Evolutionary conservation across 2,329 filamentous ascomycete species (phyloP).

Genomic region (Meredithiella fracta): DNA sequence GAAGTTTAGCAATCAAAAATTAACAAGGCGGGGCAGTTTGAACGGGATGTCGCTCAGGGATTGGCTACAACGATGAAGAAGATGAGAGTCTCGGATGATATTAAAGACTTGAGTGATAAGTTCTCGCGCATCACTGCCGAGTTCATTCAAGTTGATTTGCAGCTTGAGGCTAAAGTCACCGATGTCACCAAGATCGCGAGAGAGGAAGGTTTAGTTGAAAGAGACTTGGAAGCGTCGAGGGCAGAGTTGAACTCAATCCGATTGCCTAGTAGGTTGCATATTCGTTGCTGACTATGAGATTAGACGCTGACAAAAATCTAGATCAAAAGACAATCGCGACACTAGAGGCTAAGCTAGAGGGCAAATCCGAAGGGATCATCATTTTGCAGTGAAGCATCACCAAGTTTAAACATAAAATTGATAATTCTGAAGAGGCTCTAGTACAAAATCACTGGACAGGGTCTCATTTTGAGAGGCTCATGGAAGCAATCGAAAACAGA

Average conservation of each 20-base stretch:
- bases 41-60: not conserved
- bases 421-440: not conserved
- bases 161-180: not conserved
- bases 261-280: conserved; percentile 3
- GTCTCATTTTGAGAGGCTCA: not conserved
- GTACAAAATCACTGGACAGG: conserved; percentile 1
- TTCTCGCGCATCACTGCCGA: not conserved
- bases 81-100: not conserved
- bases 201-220: not conserved
- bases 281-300: not conserved
- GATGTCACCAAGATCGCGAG: not conserved
- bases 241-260: not conserved
- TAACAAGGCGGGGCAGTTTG: not conserved
- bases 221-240: not conserved
- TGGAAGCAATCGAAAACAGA: not conserved
- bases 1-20: not conserved
- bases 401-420: conserved; percentile 6
- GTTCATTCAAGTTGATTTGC: not conserved
- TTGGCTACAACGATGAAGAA: not conserved
- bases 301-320: not conserved
- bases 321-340: not conserved
- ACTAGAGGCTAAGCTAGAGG: conserved; percentile 2
- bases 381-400: not conserved
- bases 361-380: conserved; percentile 2
- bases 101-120: not conserved